A percentile compares a stretch with the other conserved stretches of the same genome.
Conservation (phyloP, 1,284 basidiomycete species). For the Apiotrichum domesticum region DNA sequence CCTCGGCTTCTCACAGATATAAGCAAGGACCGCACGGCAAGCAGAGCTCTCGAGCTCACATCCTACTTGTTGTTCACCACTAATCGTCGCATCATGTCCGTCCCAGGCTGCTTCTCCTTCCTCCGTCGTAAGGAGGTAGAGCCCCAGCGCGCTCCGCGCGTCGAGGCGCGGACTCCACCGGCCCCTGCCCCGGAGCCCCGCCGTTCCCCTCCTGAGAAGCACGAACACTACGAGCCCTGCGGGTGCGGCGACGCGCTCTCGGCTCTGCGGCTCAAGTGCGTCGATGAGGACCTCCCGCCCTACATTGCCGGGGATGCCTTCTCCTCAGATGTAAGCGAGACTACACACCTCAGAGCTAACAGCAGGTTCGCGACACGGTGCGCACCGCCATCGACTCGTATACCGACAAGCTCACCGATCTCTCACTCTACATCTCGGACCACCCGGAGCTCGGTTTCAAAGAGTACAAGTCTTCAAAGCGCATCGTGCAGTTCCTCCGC, state of each 20-base stretch:
- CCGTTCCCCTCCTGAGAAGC: not conserved
- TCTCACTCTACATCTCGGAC: constrained; percentile 24
- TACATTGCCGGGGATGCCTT: not conserved
- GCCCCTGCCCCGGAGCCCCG: not conserved
- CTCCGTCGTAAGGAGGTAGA: not conserved
- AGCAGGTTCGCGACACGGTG: constrained; percentile 11
- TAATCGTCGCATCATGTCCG: not conserved
- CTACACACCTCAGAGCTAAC: not conserved
- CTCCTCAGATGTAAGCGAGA: not conserved
- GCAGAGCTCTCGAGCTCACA: no score
- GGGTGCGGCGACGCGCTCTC: not conserved
- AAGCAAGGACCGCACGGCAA: no score
- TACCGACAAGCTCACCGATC: constrained; percentile 10
- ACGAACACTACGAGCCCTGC: constrained; percentile 3
- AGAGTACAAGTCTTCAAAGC: constrained; percentile 53
- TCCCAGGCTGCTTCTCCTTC: constrained; percentile 2
- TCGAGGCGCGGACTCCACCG: no score
- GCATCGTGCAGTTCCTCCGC: constrained; percentile 55
- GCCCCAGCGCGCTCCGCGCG: no score
- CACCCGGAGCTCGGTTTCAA: constrained; percentile 27
- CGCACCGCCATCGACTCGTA: constrained; percentile 3
- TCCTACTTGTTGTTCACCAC: no score
- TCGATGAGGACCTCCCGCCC: not conserved
- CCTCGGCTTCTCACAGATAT: no score
- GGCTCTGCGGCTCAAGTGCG: not conserved